Evolutionary conservation across 2,329 filamentous ascomycete species (phyloP), one percentile per base, ranked within the genome.

Genomic region (Aspergillus pseudoterreus): DNA sequence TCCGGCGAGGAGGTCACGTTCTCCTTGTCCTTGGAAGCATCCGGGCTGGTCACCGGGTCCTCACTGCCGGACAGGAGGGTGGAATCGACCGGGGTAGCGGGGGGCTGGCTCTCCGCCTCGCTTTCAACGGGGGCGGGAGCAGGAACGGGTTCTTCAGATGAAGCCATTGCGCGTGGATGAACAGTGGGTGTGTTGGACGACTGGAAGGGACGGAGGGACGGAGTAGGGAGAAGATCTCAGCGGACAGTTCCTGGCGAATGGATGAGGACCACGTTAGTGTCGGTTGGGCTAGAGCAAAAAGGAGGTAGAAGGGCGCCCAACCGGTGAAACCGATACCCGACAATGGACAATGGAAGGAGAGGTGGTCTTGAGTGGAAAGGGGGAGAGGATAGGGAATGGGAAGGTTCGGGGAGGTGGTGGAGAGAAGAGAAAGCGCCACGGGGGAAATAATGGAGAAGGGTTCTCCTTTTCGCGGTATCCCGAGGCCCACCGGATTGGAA

Each of bases 21-120:
- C 47, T 69, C 67, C 55, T 72, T 71, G 45, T 65, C 64, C 53
- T 63, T 68, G 45, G 59, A 56, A 21, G 58, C 60, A 44, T 72
- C 70, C 3, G 71, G 69, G 50, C 69, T 73, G 4, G 67, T 67
- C 45, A 54, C 48, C 17, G 64, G 53, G 15, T 67, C 68, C 35
- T 71, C 68, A 21, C 59, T 60, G 15, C 66, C 69, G 6, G 69
- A 71, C 24, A 70, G 53, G 21, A 65, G 45, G 24, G 58, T 63
- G 12, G 64, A 66, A 36, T 67, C 68, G 47, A 69, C 61, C 2
- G 66, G 70, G 38, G 67, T 73, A 35, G 64, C 68, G 33, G 65
- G 70, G 22, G 65, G 63, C 21, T 61, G 68, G 15, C 59, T 52
- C 8, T 67, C 64, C 9, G 60, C 54, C 22, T 69, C 44, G 14